A percentile compares a stretch with the other conserved stretches of the same genome.
Evolutionary conservation across 805 yeast species (phyloP).

Genomic region (Metschnikowia santaceciliae): DNA sequence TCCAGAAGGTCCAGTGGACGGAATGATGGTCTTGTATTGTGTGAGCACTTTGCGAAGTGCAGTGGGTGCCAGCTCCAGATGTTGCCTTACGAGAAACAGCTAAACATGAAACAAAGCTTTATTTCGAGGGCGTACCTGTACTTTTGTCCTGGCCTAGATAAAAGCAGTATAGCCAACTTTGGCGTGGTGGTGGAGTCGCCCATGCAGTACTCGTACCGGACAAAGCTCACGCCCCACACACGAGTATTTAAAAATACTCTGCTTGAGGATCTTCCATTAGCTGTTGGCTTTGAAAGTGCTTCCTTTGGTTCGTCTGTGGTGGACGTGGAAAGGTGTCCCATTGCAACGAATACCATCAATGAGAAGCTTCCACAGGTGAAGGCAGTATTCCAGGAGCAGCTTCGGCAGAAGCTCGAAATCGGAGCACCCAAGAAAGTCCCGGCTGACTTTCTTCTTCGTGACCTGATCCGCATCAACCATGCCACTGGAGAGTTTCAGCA

Average conservation of each 20-base stretch:
- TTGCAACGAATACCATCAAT: constrained; percentile 33
- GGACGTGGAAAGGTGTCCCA: constrained; percentile 35
- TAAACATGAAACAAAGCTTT: constrained; percentile 26
- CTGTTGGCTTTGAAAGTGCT: constrained; percentile 31
- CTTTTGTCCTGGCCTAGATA: constrained; percentile 26
- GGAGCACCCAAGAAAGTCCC: constrained; percentile 3
- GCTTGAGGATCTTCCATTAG: constrained; percentile 9
- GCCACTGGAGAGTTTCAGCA: constrained; percentile 27
- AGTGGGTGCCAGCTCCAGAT: constrained; percentile 43
- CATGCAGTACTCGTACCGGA: constrained; percentile 35
- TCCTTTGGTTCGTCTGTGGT: constrained; percentile 21
- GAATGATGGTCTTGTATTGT: constrained; percentile 25
- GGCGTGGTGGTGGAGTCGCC: constrained; percentile 34
- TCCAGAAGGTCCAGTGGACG: constrained; percentile 14
- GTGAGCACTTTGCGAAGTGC: constrained; percentile 35
- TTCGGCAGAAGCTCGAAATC: constrained; percentile 7
- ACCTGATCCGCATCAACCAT: constrained; percentile 27
- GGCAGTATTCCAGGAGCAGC: constrained; percentile 7
- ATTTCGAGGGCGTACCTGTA: constrained; percentile 33
- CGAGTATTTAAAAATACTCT: constrained; percentile 12
- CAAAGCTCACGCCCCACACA: constrained; percentile 42
- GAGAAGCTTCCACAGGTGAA: constrained; percentile 18
- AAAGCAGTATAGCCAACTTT: constrained; percentile 11
- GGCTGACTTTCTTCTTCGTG: constrained; percentile 29
- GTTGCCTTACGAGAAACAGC: constrained; percentile 37